Base-by-base conservation (phyloP, 2,329 filamentous ascomycete genomes). In the Trichoderma arundinaceum region DNA sequence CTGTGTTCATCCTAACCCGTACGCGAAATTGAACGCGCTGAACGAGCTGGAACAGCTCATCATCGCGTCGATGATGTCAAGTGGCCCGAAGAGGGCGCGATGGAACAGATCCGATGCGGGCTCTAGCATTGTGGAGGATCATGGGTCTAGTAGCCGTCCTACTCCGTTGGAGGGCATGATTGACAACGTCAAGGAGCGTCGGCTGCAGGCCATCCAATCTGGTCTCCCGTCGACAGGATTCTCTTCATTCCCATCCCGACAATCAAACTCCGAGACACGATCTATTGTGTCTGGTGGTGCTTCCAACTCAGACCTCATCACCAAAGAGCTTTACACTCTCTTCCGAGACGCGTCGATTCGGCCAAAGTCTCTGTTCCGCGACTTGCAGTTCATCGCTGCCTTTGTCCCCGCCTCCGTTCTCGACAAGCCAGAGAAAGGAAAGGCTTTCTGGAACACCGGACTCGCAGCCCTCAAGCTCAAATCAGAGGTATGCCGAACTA, bases 381-480 rank as follows among this genome's bases (percentile, higher is more conserved):
- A 94, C 72, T 77, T 95, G 52, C 92, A 95, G 74, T 92, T 88
- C 69, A 89, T 91, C 68, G 86, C 88, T 0, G 83, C 87, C 0
- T 89, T 90, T 71, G 86, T 90, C 3, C 84, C 88, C 5, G 76
- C 86, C 1, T 79, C 82, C 0, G 79, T 88, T 1, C 78, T 91
- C 7, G 88, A 90, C 72, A 84, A 83, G 70, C 85, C 85, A 0
- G 87, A 89, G 46, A 82, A 82, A 2, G 87, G 86, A 58, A 95
- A 93, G 71, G 92, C 94, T 0, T 98, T 98, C 75, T 92, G 93
- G 86, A 92, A 97, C 72, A 90, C 93, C 32, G 92, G 92, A 0
- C 84, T 97, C 6, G 94, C 95, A 0, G 93, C 94, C 1, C 82
- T 97, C n/a, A 87, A 88, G 41, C 84, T 97, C 61, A 98, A 97